phyloP scores from a whole-genome alignment of 83 land plant species.

The Picea mariana region DNA sequence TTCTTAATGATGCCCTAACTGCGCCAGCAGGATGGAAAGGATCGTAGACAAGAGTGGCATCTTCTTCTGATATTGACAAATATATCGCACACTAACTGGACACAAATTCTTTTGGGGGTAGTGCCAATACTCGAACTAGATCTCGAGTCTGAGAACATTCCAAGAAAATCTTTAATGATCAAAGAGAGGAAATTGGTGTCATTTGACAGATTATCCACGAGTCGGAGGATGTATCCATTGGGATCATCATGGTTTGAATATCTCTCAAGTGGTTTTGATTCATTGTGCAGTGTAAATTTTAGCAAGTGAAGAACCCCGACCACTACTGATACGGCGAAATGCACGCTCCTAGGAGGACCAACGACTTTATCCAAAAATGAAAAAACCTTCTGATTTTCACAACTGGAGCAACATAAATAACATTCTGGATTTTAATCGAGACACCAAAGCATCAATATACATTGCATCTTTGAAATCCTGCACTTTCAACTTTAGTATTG shows the following conservation, averaged over 20 bases:
- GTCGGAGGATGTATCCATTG: constrained; percentile 64
- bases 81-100: constrained; percentile 77
- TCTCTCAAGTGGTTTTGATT: constrained; percentile 25
- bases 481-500: constrained; percentile 60
- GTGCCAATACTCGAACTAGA: constrained; percentile 58
- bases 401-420: constrained; percentile 73
- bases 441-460: constrained; percentile 54
- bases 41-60: constrained; percentile 71
- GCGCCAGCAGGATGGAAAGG: constrained; percentile 80
- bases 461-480: constrained; percentile 33
- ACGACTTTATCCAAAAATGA: constrained; percentile 91
- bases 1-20: constrained; percentile 30
- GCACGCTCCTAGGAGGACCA: constrained; percentile 54
- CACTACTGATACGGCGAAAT: constrained; percentile 68
- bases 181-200: constrained; percentile 86
- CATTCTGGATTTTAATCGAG: constrained; percentile 75
- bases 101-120: constrained; percentile 66
- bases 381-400: constrained; percentile 81
- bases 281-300: constrained; percentile 48
- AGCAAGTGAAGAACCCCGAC: constrained; percentile 69
- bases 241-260: constrained; percentile 38
- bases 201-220: constrained; percentile 88
- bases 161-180: constrained; percentile 45
- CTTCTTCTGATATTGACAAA: constrained; percentile 52
- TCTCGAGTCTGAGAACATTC: constrained; percentile 58